A percentile compares a stretch with the other conserved stretches of the same genome.
phyloP scores from a whole-genome alignment of 495 filamentous ascomycete genomes.

The Melanomma pulvis-pyrius region DNA sequence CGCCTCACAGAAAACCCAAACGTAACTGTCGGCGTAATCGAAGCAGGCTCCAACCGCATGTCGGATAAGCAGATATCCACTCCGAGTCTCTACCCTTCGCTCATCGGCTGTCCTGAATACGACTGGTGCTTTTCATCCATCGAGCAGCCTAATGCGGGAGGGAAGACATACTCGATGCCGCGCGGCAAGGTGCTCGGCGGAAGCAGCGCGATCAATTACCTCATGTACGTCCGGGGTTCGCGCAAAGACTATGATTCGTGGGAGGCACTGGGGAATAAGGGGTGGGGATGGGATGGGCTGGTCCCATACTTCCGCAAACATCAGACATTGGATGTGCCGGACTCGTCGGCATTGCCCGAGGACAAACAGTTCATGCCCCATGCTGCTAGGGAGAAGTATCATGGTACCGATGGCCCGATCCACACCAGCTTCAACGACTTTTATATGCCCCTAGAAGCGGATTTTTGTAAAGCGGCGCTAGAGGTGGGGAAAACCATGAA shows the following conservation, averaged over 20 bases:
- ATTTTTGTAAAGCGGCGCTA: conserved; percentile 33
- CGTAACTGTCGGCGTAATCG: conserved; percentile 9
- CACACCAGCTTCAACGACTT: conserved; percentile 43
- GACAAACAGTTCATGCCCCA: conserved; percentile 10
- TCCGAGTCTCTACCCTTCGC: not conserved
- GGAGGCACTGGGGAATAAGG: conserved; percentile 32
- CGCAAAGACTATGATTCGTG: conserved; percentile 22
- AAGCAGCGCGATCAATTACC: conserved; percentile 9
- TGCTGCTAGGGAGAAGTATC: not conserved
- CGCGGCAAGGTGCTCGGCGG: conserved; percentile 16
- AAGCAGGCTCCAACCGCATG: conserved; percentile 16
- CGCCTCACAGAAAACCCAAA: conserved; percentile 14
- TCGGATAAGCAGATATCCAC: conserved; percentile 1
- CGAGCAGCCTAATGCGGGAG: not conserved
- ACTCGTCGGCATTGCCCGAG: not conserved
- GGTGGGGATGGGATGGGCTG: conserved; percentile 38
- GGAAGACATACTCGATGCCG: conserved; percentile 1
- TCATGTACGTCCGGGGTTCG: not conserved
- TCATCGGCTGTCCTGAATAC: not conserved
- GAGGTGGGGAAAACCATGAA: conserved; percentile 1
- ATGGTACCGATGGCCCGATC: conserved; percentile 28
- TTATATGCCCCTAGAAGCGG: conserved; percentile 41
- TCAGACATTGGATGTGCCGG: not conserved
- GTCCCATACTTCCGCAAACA: conserved; percentile 28
- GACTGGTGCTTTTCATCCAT: conserved; percentile 5